Evolutionary conservation across 257 asterid species (phyloP).

Genomic region (Marsdenia floribunda): DNA sequence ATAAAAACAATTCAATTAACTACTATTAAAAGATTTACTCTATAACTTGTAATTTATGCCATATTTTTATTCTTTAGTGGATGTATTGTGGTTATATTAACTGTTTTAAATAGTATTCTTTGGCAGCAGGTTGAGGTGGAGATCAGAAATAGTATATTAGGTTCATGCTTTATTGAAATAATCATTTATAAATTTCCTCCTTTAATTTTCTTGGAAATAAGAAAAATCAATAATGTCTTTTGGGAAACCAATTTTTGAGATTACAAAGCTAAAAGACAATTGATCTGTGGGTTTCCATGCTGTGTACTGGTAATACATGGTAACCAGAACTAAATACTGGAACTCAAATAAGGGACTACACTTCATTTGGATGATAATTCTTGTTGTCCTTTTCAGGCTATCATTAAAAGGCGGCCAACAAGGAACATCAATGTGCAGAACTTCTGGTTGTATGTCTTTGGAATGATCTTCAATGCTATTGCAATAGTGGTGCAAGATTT

Average conservation of each 20-base stretch:
- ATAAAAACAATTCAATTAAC: not conserved
- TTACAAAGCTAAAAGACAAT: not conserved
- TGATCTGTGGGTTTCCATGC: not conserved
- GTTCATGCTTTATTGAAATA: not conserved
- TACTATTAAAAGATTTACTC: not conserved
- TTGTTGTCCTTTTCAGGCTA: slow-evolving; percentile 59
- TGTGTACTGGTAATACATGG: not conserved
- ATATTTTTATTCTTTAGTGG: not conserved
- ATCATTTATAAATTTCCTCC: too few relatives aligned
- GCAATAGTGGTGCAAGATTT: slow-evolving; percentile 91
- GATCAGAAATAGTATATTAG: not conserved
- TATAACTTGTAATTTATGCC: not conserved
- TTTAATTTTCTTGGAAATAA: too few relatives aligned
- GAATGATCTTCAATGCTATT: slow-evolving; percentile 87
- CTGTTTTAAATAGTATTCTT: not conserved
- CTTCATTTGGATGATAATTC: slow-evolving; percentile 14
- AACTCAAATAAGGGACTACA: not conserved
- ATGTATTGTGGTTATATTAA: not conserved
- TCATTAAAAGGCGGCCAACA: slow-evolving; percentile 85
- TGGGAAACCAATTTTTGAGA: not conserved
- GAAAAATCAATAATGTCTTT: not conserved
- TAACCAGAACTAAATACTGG: not conserved
- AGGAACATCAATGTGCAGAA: slow-evolving; percentile 98
- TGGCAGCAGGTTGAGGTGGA: not conserved
- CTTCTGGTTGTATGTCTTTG: slow-evolving; percentile 97